Base-by-base conservation (phyloP, 2,329 filamentous ascomycete species). In the Cladosporium sp. region DNA sequence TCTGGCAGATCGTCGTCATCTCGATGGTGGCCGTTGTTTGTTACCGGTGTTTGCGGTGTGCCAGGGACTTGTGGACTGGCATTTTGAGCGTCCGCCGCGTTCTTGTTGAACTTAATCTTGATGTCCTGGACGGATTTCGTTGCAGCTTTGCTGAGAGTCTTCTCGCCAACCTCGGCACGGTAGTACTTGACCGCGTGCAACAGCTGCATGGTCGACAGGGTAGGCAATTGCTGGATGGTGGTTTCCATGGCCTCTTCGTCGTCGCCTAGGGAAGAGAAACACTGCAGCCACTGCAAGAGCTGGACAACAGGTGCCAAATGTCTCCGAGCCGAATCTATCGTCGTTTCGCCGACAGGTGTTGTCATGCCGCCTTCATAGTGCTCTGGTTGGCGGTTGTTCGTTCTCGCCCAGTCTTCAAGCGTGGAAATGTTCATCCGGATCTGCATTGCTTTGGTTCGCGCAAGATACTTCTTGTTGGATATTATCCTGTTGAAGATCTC, bases 401-500 rank as follows among this genome's bases (percentile, higher is more conserved):
- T 85, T 32, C 94, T 86, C 1, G 95, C 94, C 95, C 95, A 99
- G 75, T 99, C 95, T 77, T 99, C 95, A 23, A 99, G 82, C 8
- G 89, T 90, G 0, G 95, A 98, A 7, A 99, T 88, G 76, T 99
- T 99, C 93, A 99, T 98, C 70, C 95, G 91, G 72, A 99, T 98
- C 77, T 99, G 95, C 95, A 99, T 99, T 3, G 95, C 95, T 78
- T 99, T 99, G 21, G 95, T 99, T 62, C 95, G 87, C 6, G 95
- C 94, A 11, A 99, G 84, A 74, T 97, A 99, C 76, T 94, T 93
- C 69, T 92, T 88, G 74, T 96, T 97, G 32, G 91, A 94, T 91
- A 99, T 97, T 77, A 99, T 91, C 66, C 94, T 90, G 78, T 99
- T 99, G 82, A 99, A 99, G 10, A 98, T 86, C 79, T 99, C 95